These are phyloP conservation scores for Pseudogymnoascus destructans DNA, from an alignment of 2,329 filamentous ascomycete genomes.

Conservation along the genomic window DNA sequence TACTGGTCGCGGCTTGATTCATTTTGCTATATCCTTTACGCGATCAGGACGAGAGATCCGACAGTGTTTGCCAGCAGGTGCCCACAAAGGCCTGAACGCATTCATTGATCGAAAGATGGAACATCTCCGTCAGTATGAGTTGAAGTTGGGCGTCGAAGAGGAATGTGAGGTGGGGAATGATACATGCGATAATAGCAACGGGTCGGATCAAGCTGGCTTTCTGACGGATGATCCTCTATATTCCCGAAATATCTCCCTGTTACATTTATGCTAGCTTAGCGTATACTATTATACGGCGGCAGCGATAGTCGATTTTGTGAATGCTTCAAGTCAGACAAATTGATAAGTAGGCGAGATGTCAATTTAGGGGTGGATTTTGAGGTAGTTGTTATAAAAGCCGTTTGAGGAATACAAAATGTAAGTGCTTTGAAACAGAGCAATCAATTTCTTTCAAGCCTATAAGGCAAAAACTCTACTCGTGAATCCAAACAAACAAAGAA, in stretches of 20 bases:
- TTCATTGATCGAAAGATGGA: background rate
- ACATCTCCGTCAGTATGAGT: background rate
- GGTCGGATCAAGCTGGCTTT: background rate
- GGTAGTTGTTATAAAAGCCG: background rate
- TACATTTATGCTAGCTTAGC: background rate
- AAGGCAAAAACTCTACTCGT: background rate
- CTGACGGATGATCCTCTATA: background rate
- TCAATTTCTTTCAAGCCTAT: background rate
- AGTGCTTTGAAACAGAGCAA: background rate
- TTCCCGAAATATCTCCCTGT: background rate
- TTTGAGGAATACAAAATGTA: background rate
- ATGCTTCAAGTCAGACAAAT: background rate
- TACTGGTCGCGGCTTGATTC: background rate
- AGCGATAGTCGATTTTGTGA: background rate
- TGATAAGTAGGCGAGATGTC: background rate
- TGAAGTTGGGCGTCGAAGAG: background rate
- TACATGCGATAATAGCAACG: background rate
- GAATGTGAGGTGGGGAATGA: background rate
- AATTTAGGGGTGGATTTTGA: background rate
- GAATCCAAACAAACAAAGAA: background rate
- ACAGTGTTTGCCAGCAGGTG: background rate
- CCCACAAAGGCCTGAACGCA: background rate
- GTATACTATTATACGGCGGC: background rate
- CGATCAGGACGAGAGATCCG: background rate
- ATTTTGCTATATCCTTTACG: background rate